Conservation (phyloP, 2,329 filamentous ascomycete genomes). For the Apiospora malaysiana region DNA sequence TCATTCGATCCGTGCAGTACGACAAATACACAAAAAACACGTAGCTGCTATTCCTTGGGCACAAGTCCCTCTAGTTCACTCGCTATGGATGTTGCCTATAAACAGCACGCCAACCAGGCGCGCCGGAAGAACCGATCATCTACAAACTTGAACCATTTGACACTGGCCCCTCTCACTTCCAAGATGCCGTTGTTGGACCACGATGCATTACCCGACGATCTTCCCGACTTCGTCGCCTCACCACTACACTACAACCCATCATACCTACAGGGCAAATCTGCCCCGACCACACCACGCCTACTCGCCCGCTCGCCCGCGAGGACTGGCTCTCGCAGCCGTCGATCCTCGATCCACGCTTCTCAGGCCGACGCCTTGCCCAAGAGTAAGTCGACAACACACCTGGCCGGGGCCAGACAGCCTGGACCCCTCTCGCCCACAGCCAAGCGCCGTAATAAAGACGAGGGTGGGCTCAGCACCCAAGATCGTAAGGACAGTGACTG, state of each 20-base stretch:
- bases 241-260: slow-evolving; percentile 49
- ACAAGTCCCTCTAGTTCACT: slow-evolving; percentile 21
- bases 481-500: slow-evolving; percentile 64
- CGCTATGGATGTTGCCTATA: slow-evolving; percentile 65
- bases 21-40: background rate
- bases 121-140: slow-evolving; percentile 65
- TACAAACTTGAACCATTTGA: slow-evolving; percentile 64
- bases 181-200: slow-evolving; percentile 64
- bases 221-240: slow-evolving; percentile 44
- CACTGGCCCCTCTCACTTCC: slow-evolving; percentile 68
- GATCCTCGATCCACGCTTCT: slow-evolving; percentile 42
- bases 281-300: slow-evolving; percentile 68
- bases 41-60: background rate
- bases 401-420: slow-evolving; percentile 40
- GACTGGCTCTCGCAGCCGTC: slow-evolving; percentile 50
- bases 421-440: slow-evolving; percentile 33
- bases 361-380: slow-evolving; percentile 51
- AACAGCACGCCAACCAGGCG: slow-evolving; percentile 62
- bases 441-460: slow-evolving; percentile 40
- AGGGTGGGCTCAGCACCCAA: slow-evolving; percentile 37
- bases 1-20: background rate
- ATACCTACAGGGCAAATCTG: slow-evolving; percentile 67
- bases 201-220: slow-evolving; percentile 42
- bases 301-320: slow-evolving; percentile 50
- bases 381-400: slow-evolving; percentile 68